These are phyloP conservation scores for Scalesia atractyloides DNA, from an alignment of 129 eudicot genomes.

Conservation along the genomic window DNA sequence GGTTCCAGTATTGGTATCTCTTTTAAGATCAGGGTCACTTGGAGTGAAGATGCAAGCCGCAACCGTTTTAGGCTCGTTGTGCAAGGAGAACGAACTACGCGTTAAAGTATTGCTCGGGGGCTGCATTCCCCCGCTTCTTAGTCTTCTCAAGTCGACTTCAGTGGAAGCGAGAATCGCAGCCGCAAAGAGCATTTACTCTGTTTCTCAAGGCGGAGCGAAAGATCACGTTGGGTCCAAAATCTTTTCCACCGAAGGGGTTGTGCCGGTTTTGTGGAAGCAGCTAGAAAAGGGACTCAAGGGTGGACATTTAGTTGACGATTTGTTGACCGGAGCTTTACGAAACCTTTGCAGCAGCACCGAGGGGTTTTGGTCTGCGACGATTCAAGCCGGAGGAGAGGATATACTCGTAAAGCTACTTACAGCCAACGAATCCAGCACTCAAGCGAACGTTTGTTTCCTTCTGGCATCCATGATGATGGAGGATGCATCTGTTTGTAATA, in stretches of 20 bases:
- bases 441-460: slow-evolving; percentile 90
- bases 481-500: slow-evolving; percentile 84
- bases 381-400: slow-evolving; percentile 89
- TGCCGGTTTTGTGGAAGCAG: slow-evolving; percentile 92
- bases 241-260: slow-evolving; percentile 99
- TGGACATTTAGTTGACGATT: slow-evolving; percentile 76
- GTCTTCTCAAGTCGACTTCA: slow-evolving; percentile 88
- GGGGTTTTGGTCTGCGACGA: slow-evolving; percentile 93
- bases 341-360: slow-evolving; percentile 90
- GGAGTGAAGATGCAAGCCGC: slow-evolving; percentile 96
- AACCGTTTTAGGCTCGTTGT: slow-evolving; percentile 83
- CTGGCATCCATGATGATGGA: slow-evolving; percentile 93
- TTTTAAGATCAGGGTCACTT: slow-evolving; percentile 89
- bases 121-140: slow-evolving; percentile 95
- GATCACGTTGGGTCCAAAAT: slow-evolving; percentile 98
- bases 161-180: slow-evolving; percentile 91
- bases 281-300: slow-evolving; percentile 81
- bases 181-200: slow-evolving; percentile 92
- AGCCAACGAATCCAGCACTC: slow-evolving; percentile 74
- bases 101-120: slow-evolving; percentile 96
- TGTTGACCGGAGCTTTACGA: slow-evolving; percentile 88
- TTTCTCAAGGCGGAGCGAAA: slow-evolving; percentile 94
- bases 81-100: slow-evolving; percentile 95
- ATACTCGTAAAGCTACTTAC: slow-evolving; percentile 79
- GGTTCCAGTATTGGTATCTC: slow-evolving; percentile 98